Evolutionary conservation across 768 basidiomycete genomes (phyloP), one percentile per base, ranked within the genome.

Genomic region (Tricholoma matsutake): DNA sequence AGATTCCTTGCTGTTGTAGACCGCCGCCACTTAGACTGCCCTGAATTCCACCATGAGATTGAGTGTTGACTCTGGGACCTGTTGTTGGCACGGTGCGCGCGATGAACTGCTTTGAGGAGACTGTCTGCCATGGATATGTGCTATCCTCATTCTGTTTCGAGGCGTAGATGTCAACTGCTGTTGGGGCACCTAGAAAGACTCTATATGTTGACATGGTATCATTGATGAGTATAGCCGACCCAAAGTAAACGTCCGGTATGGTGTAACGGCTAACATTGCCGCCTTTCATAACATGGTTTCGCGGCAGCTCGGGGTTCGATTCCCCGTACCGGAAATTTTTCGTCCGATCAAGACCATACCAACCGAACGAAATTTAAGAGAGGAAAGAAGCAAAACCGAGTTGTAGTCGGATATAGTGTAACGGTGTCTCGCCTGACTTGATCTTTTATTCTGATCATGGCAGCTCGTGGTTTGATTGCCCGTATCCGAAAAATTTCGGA

Each of bases 391-490:
- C 18, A 47, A 8, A 10, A 9, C 41, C 0, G 1, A 4, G 3
- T 11, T 49, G 8, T 7, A 14, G 6, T 66, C 62, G 62, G 65
- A 58, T 84, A 83, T 82, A 81, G 82, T 84, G 82, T 83, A 84
- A 84, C 72, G 82, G 82, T 80, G 83, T 83, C 76, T 81, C 82
- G 82, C 83, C 82, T 84, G 76, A 82, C 83, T 82, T 70, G 0
- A 32, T 18, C 39, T 18, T 6, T 3, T 45, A 47, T 8, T 9
- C 25, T 4, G 4, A 52, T 1, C 72, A 79, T 80, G 79, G 79
- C 75, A 80, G 79, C 79, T 80, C 79, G 80, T 79, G 80, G 79
- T 80, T 81, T 79, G 79, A 80, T 77, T 80, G 79, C 78, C 79
- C 79, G 78, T 81, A 79, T 73, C 79, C 77, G 79, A 80, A 79